Conservation (phyloP, 805 yeast genomes). For the Saccharomyces kudriavzevii region DNA sequence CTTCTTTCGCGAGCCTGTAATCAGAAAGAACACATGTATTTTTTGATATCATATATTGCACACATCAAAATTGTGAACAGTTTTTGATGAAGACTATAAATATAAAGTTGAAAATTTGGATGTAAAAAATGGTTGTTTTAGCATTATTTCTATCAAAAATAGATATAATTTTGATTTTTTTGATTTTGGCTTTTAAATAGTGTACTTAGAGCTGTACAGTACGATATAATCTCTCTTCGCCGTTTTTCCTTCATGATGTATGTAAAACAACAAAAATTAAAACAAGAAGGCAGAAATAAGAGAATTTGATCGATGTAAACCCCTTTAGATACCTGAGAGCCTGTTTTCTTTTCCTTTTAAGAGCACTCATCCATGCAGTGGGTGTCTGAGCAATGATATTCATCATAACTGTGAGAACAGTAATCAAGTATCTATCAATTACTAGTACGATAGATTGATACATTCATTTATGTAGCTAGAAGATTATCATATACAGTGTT, state of each 20-base stretch:
- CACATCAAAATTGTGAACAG: too few species aligned
- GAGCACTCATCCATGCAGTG: conserved; percentile 45
- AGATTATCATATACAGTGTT: too few species aligned
- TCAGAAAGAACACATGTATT: too few species aligned
- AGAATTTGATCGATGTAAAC: conserved; percentile 36
- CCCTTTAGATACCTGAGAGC: conserved; percentile 51
- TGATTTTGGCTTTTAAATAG: conserved; percentile 6
- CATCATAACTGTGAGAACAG: too few species aligned
- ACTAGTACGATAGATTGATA: too few species aligned
- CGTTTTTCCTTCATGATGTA: conserved; percentile 32
- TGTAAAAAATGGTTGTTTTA: too few species aligned
- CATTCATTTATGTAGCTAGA: too few species aligned
- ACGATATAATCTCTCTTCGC: conserved; percentile 35
- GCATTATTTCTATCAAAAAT: not conserved
- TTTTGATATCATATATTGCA: too few species aligned
- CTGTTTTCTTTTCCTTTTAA: conserved; percentile 40
- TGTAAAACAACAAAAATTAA: conserved; percentile 31
- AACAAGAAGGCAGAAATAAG: conserved; percentile 25
- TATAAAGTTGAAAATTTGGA: not conserved
- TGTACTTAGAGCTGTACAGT: conserved; percentile 20
- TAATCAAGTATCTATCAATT: too few species aligned
- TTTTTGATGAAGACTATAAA: too few species aligned
- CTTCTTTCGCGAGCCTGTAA: too few species aligned
- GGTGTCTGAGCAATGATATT: conserved; percentile 46
- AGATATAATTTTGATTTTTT: not conserved